These are phyloP conservation scores for Amborella trichopoda DNA, from an alignment of 164 flowering plant species.

Conservation along the genomic window DNA sequence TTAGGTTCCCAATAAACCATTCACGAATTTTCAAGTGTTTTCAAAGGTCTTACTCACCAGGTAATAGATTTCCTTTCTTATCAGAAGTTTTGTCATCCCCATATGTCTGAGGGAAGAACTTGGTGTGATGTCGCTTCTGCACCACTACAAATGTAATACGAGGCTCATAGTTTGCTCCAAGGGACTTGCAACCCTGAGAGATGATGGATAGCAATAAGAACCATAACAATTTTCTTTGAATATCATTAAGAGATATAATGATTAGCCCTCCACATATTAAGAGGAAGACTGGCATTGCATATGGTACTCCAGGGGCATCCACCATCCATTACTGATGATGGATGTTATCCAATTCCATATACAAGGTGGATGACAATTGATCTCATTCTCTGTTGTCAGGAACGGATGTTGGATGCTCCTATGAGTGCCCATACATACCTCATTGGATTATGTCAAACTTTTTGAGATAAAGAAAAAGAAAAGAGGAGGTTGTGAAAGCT, in stretches of 20 bases:
- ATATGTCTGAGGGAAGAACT: constrained; percentile 60
- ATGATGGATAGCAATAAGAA: not conserved
- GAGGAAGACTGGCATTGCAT: too few relatives aligned
- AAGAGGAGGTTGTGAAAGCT: not conserved
- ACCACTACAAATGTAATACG: constrained; percentile 88
- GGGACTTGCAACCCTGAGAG: constrained; percentile 79
- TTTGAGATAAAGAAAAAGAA: not conserved
- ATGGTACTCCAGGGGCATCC: too few relatives aligned
- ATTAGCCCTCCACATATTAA: not conserved
- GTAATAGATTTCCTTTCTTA: constrained; percentile 77
- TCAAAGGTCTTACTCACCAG: constrained; percentile 28
- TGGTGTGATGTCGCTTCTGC: constrained; percentile 89
- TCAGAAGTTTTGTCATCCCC: constrained; percentile 52
- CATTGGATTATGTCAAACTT: too few relatives aligned
- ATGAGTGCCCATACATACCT: too few relatives aligned
- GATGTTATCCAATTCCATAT: too few relatives aligned
- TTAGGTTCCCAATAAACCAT: not conserved
- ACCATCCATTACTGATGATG: too few relatives aligned
- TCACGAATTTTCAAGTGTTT: not conserved
- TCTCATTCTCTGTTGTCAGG: too few relatives aligned
- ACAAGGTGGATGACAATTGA: too few relatives aligned
- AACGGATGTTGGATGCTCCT: too few relatives aligned
- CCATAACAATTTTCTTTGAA: too few relatives aligned
- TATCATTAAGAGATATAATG: too few relatives aligned
- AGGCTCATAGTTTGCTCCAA: constrained; percentile 78